Conservation (phyloP, 176 grass and related monocot species). For the Rhipidocladum racemiflorum region DNA sequence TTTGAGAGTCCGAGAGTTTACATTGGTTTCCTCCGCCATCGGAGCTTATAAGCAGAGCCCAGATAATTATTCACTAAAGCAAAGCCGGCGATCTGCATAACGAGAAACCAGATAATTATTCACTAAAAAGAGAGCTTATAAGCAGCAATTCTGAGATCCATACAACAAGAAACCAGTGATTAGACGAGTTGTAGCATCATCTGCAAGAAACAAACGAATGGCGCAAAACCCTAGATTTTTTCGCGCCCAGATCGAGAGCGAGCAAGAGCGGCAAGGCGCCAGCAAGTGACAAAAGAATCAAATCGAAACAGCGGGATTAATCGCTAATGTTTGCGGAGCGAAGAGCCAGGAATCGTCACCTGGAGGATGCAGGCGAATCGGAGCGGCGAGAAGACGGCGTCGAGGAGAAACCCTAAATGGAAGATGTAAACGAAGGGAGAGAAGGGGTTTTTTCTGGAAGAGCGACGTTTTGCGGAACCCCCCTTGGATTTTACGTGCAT, state of each 20-base stretch:
- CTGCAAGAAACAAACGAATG: background rate
- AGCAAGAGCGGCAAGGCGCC: background rate
- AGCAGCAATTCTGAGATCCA: background rate
- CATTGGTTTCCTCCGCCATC: constrained; percentile 54
- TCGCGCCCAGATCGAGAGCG: background rate
- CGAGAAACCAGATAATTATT: background rate
- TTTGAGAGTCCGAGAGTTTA: background rate
- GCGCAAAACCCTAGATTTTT: background rate
- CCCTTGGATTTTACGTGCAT: background rate
- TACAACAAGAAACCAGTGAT: background rate
- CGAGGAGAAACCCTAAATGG: constrained; percentile 20
- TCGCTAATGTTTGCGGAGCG: background rate
- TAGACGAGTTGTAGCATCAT: background rate
- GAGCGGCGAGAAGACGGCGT: constrained; percentile 20
- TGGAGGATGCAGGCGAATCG: background rate
- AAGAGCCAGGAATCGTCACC: background rate
- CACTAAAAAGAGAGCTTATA: background rate
- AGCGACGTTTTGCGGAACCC: background rate
- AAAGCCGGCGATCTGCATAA: background rate
- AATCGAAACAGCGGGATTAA: background rate
- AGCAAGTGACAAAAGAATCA: background rate
- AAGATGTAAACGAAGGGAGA: background rate
- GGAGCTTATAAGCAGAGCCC: too few relatives aligned
- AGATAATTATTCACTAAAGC: too few relatives aligned
- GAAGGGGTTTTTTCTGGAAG: background rate